A percentile compares a stretch with the other conserved stretches of the same genome.
phyloP scores from a whole-genome alignment of 2,329 filamentous ascomycete species.

The Colletotrichum tamarilloi region DNA sequence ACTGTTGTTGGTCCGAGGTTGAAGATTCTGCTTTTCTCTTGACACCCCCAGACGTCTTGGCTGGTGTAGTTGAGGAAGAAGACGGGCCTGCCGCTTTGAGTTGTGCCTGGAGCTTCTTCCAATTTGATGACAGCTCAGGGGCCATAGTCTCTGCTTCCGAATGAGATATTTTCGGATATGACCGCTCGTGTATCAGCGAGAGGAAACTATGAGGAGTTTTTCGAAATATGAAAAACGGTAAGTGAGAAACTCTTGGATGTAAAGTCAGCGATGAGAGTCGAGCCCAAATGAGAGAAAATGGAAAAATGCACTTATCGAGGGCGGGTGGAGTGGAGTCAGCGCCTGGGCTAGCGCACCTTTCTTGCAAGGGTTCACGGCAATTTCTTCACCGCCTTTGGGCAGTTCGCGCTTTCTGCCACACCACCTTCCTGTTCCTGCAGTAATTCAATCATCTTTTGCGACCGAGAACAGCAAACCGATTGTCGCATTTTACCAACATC shows the following conservation, averaged over 20 bases:
- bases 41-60: slow-evolving; percentile 47
- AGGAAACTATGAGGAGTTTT: neutral
- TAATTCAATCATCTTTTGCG: neutral
- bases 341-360: no score
- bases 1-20: slow-evolving; percentile 40
- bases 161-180: neutral
- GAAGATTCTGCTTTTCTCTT: slow-evolving; percentile 55
- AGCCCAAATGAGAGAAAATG: slow-evolving; percentile 6
- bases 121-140: slow-evolving; percentile 73
- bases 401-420: slow-evolving; percentile 34
- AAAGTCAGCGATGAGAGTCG: neutral
- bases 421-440: slow-evolving; percentile 13
- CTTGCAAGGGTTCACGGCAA: slow-evolving; percentile 15
- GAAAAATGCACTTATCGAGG: slow-evolving; percentile 29
- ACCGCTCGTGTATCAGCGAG: neutral
- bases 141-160: slow-evolving; percentile 48
- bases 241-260: neutral
- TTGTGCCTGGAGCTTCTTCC: slow-evolving; percentile 80
- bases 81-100: slow-evolving; percentile 60
- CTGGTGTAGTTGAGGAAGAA: slow-evolving; percentile 40
- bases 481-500: neutral
- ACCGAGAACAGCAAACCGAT: neutral
- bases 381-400: slow-evolving; percentile 23
- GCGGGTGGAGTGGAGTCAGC: neutral
- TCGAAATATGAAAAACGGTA: neutral